A percentile compares a stretch with the other conserved stretches of the same genome.
phyloP scores from a whole-genome alignment of 805 yeast species.

The Tetrapisispora nanseiensis region DNA sequence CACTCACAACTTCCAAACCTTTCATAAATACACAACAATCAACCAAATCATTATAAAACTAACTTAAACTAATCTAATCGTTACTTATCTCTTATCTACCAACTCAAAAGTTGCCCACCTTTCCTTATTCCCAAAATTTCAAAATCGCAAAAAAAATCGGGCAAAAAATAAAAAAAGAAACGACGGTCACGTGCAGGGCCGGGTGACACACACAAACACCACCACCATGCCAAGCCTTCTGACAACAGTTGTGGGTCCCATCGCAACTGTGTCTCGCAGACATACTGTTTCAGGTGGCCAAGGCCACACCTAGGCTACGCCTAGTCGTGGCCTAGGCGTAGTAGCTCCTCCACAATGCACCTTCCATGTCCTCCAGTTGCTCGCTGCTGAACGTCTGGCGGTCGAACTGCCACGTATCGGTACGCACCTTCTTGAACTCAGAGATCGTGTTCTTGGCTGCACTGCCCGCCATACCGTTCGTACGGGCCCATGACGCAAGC shows the following conservation, averaged over 20 bases:
- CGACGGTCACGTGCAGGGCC: background rate
- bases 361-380: constrained; percentile 82
- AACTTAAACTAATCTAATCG: no score
- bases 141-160: background rate
- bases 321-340: constrained; percentile 43
- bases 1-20: no score
- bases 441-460: constrained; percentile 73
- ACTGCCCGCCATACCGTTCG: constrained; percentile 69
- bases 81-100: background rate
- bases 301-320: background rate
- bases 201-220: background rate
- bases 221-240: no score
- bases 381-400: constrained; percentile 62
- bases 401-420: constrained; percentile 93
- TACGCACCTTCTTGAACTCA: constrained; percentile 79
- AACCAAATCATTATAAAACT: no score
- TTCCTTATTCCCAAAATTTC: constrained; percentile 1
- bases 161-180: background rate
- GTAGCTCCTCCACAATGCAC: constrained; percentile 84
- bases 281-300: no score
- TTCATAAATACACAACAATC: no score
- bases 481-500: constrained; percentile 59
- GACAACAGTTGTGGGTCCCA: no score
- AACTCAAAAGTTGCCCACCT: background rate
- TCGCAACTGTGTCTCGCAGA: no score